Evolutionary conservation across 208 protist species (phyloP).

Genomic region (Novymonas esmeraldas): DNA sequence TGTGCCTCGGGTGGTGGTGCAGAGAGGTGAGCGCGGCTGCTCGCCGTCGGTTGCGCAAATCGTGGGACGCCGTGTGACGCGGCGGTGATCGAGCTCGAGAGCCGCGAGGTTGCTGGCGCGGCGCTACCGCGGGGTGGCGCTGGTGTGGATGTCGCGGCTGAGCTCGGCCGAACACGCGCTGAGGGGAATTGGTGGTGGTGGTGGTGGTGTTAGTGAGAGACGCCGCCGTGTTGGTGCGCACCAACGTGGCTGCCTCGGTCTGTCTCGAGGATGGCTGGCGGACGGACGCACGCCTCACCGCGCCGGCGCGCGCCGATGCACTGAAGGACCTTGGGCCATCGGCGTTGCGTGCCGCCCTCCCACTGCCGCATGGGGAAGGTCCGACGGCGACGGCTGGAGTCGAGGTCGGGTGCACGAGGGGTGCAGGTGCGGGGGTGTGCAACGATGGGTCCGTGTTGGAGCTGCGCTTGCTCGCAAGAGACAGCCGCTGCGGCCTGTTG

Average conservation of each 20-base stretch:
- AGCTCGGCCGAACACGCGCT: background rate
- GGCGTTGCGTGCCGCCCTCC: no score
- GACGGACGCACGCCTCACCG: background rate
- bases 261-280: background rate
- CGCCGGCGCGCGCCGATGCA: background rate
- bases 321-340: no score
- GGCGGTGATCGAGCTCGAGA: background rate
- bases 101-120: background rate
- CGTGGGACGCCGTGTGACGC: background rate
- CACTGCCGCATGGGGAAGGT: no score
- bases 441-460: background rate
- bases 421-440: background rate
- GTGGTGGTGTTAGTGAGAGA: background rate
- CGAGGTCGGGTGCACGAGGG: background rate
- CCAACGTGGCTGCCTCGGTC: background rate
- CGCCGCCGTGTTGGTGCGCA: background rate
- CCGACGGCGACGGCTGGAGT: no score
- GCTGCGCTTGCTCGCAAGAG: background rate
- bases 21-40: conserved; percentile 12
- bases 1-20: background rate
- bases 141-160: background rate
- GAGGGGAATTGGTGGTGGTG: no score
- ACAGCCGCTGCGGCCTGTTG: conserved; percentile 18
- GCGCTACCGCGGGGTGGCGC: background rate
- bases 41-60: conserved; percentile 10